Evolutionary conservation across 306 rosid species (phyloP).

Genomic region (Inga oerstediana): DNA sequence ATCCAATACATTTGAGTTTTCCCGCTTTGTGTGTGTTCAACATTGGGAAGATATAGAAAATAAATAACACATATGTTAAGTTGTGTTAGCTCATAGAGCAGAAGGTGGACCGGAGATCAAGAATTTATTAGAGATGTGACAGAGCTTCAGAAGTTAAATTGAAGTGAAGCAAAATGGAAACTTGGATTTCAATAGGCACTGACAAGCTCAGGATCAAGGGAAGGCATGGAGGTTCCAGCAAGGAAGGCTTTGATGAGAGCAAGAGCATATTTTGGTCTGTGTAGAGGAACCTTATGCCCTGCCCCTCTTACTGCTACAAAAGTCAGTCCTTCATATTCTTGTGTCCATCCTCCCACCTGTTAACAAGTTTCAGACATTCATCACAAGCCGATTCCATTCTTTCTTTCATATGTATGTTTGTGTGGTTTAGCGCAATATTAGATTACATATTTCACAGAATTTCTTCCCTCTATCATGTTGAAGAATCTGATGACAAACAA

Average conservation of each 20-base stretch:
- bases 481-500: neutral
- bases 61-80: neutral
- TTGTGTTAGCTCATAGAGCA: neutral
- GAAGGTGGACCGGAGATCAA: neutral
- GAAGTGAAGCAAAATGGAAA: neutral
- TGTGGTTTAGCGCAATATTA: neutral
- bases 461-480: neutral
- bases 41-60: neutral
- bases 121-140: neutral
- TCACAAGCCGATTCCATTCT: neutral
- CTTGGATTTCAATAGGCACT: conserved; percentile 39
- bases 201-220: conserved; percentile 29
- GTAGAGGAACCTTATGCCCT: conserved; percentile 95
- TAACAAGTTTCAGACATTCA: neutral
- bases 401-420: neutral
- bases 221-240: conserved; percentile 70
- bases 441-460: neutral
- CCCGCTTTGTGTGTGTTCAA: no score
- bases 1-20: neutral
- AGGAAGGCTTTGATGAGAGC: conserved; percentile 68
- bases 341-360: conserved; percentile 98
- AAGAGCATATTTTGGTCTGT: conserved; percentile 82
- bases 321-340: conserved; percentile 83
- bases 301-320: conserved; percentile 89
- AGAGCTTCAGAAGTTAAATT: neutral